These are phyloP conservation scores for Talaromyces marneffei DNA, from an alignment of 2,329 filamentous ascomycete genomes.

Conservation along the genomic window DNA sequence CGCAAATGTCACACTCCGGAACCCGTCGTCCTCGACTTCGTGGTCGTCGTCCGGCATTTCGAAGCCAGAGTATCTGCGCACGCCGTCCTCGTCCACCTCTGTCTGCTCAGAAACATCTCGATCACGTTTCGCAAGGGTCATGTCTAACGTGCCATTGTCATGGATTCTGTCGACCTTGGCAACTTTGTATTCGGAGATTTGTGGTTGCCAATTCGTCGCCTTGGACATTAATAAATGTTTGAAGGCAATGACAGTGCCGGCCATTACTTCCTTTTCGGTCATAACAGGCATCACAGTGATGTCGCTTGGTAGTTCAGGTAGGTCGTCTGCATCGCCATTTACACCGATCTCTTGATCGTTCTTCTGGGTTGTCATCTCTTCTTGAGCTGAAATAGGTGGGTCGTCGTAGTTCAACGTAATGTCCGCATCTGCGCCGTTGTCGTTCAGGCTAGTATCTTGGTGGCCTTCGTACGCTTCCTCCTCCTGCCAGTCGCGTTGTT, in stretches of 20 bases:
- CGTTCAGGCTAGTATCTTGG: constrained; percentile 36
- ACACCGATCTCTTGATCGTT: constrained; percentile 10
- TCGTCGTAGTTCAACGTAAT: constrained; percentile 40
- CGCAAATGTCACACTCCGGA: constrained; percentile 53
- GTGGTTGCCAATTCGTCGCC: constrained; percentile 43
- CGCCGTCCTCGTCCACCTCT: constrained; percentile 59
- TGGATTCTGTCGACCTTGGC: constrained; percentile 57
- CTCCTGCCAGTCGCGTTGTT: constrained; percentile 47
- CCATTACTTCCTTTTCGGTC: constrained; percentile 26
- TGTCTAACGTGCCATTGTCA: constrained; percentile 50
- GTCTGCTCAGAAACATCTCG: constrained; percentile 50
- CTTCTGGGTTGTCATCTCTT: constrained; percentile 17
- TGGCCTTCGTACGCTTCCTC: constrained; percentile 40
- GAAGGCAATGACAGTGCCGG: constrained; percentile 41
- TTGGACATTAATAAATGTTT: constrained; percentile 45
- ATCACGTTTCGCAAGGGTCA: constrained; percentile 66
- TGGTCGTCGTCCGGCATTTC: constrained; percentile 58
- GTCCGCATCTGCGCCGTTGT: constrained; percentile 30
- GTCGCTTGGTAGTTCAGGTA: constrained; percentile 51
- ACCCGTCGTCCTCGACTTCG: constrained; percentile 56
- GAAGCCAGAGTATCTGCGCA: constrained; percentile 70
- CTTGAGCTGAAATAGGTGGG: constrained; percentile 21
- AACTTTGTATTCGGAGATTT: constrained; percentile 53
- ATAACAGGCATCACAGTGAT: constrained; percentile 55
- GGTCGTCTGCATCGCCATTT: constrained; percentile 36